Evolutionary conservation across 192 early-diverging fungal species (phyloP), one percentile per base, ranked within the genome.

Genomic region (Linnemannia hyalina): DNA sequence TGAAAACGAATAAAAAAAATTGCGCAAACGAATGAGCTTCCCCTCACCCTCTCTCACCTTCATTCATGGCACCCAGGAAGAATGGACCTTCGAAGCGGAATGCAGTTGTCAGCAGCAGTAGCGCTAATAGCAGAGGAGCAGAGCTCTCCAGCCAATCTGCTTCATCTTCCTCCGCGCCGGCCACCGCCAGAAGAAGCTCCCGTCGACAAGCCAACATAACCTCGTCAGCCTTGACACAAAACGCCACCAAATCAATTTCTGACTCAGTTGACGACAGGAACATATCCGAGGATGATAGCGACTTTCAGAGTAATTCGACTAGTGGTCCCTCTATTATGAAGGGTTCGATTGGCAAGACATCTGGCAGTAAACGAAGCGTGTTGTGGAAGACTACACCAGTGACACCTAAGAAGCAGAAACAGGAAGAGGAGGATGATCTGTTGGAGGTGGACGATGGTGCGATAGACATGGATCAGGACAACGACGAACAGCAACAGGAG

Each of bases 161-260:
- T 9, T 26, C 54, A 3, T 70, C 65, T 5, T 69, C 57, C 1
- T 22, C 46, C 42, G 16, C 8, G 36, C 16, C 41, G 40, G 3
- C 38, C 20, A 42, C 70, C 36, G 20, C 69, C 40, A 71, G 70
- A 35, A 71, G n/a, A 42, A 71, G 36, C 41, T 11, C 70, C 15
- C 70, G 70, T 26, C 36, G 36, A 42, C 70, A 42, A 42, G 40
- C 70, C 18, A 71, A 11, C 38, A 52, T 18, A 52, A 42, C 36
- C 70, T 4, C 29, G 9, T 29, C 22, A 70, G 68, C 38, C 71
- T 82, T 70, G 81, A 78, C 82, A 69, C 76, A 41, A 76, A 80
- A 73, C 82, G 82, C 82, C 82, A 85, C 82, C 82, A 85, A 85
- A 42, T 68, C 60, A 55, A 2, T 7, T 26, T 16, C 22, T 9